Percentiles rank a stretch among this genome's conserved stretches.
These are phyloP conservation scores for Helianthus tuberosus DNA, from an alignment of 129 eudicot species.

Conservation along the genomic window DNA sequence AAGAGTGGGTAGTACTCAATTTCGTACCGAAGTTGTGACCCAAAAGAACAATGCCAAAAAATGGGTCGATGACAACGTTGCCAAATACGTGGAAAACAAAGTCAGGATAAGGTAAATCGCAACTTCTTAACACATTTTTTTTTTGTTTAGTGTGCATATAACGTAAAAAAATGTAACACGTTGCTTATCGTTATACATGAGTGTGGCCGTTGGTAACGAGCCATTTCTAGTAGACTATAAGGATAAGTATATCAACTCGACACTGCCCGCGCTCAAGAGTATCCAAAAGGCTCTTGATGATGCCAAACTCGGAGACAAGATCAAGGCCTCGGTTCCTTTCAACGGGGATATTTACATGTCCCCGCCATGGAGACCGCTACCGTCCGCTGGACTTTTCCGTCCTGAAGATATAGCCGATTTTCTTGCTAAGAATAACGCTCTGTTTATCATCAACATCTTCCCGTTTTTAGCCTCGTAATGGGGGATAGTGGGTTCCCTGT, in stretches of 20 bases:
- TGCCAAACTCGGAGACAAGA: constrained; percentile 49
- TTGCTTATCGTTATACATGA: not conserved
- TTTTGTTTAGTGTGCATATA: not conserved
- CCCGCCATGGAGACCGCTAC: constrained; percentile 31
- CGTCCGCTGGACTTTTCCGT: constrained; percentile 58
- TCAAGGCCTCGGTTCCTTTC: constrained; percentile 65
- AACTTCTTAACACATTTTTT: not conserved
- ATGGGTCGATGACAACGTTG: constrained; percentile 46
- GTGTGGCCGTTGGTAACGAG: constrained; percentile 69
- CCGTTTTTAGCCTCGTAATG: constrained; percentile 57
- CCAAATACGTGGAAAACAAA: constrained; percentile 27
- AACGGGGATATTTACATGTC: constrained; percentile 68
- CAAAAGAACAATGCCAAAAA: constrained; percentile 21
- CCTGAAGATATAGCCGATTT: constrained; percentile 54
- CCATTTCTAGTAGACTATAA: constrained; percentile 59
- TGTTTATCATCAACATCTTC: constrained; percentile 62
- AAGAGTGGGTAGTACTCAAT: too few relatives aligned
- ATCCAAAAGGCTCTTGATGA: constrained; percentile 60
- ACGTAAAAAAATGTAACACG: not conserved
- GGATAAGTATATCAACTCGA: constrained; percentile 36
- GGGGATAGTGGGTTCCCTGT: constrained; percentile 44
- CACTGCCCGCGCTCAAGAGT: constrained; percentile 48
- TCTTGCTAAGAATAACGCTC: constrained; percentile 40
- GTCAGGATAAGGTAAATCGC: constrained; percentile 29
- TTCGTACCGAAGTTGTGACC: not conserved